Percentiles rank a stretch among this genome's conserved stretches.
These are phyloP conservation scores for Westerdykella ornata DNA, from an alignment of 2,329 filamentous ascomycete species.

Conservation along the genomic window DNA sequence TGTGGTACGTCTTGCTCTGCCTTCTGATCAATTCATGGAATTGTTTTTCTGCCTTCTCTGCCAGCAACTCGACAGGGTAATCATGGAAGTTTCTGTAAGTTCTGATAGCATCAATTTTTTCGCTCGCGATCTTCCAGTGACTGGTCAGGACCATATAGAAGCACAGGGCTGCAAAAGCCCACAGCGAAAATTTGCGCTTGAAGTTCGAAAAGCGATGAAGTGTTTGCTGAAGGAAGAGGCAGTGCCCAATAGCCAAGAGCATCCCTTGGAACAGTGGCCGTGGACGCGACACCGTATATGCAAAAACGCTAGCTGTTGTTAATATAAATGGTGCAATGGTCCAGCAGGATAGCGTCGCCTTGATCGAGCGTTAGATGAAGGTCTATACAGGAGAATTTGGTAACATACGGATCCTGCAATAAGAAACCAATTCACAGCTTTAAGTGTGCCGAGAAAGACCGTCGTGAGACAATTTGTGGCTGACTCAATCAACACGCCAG, in stretches of 20 bases:
- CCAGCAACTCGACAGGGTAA: slow-evolving; percentile 2
- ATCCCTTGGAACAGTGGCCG: neutral
- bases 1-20: slow-evolving; percentile 37
- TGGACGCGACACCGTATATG: neutral
- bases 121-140: neutral
- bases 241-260: neutral
- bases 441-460: neutral
- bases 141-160: neutral
- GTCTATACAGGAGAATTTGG: neutral
- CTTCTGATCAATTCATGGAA: slow-evolving; percentile 31
- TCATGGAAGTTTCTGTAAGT: neutral
- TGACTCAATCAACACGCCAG: neutral
- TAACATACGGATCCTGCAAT: neutral
- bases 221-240: neutral
- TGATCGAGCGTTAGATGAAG: neutral
- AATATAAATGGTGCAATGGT: neutral
- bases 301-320: neutral
- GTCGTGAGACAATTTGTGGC: neutral
- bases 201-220: neutral
- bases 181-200: neutral
- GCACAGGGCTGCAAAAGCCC: neutral
- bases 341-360: neutral
- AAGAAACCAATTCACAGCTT: neutral
- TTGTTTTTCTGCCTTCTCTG: slow-evolving; percentile 16
- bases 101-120: neutral